Evolutionary conservation across 2,329 filamentous ascomycete genomes (phyloP).

Genomic region (Bipolaris cookei): DNA sequence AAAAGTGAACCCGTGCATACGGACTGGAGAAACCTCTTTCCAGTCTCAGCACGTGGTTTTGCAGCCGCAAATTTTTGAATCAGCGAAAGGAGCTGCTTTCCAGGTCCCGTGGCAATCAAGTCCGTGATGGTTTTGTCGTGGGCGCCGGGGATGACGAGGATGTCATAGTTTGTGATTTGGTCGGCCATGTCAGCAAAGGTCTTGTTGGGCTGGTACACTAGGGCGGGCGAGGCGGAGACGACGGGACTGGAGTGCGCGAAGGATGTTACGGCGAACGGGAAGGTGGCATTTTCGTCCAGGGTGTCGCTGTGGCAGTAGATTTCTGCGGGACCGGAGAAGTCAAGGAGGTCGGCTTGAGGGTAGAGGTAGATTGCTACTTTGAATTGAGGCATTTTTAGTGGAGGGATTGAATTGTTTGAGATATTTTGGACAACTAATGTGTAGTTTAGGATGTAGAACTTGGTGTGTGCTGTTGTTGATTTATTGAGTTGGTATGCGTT

Average conservation of each 20-base stretch:
- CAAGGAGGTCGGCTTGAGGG: slow-evolving; percentile 49
- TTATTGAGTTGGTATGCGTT: neutral
- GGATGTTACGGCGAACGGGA: slow-evolving; percentile 44
- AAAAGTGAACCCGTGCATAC: slow-evolving; percentile 52
- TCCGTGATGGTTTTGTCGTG: slow-evolving; percentile 32
- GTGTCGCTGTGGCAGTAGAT: slow-evolving; percentile 43
- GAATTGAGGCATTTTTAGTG: slow-evolving; percentile 27
- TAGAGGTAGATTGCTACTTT: slow-evolving; percentile 51
- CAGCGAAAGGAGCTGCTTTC: slow-evolving; percentile 24
- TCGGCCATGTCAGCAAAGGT: slow-evolving; percentile 37
- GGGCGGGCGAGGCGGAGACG: slow-evolving; percentile 28
- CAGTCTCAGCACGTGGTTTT: slow-evolving; percentile 31
- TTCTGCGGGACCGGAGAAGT: slow-evolving; percentile 51
- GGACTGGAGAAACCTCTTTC: slow-evolving; percentile 46
- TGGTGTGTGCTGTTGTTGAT: neutral
- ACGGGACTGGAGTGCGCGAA: slow-evolving; percentile 40
- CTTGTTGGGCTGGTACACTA: slow-evolving; percentile 42
- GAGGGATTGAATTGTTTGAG: neutral
- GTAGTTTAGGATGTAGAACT: too few species aligned
- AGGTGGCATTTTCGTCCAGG: slow-evolving; percentile 9
- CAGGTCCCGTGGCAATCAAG: slow-evolving; percentile 31
- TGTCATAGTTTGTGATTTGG: slow-evolving; percentile 44
- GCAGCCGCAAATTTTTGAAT: slow-evolving; percentile 31
- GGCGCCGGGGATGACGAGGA: slow-evolving; percentile 51
- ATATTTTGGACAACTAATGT: too few species aligned